These are phyloP conservation scores for Boletellus sp. DNA, from an alignment of 768 basidiomycete species.

Conservation along the genomic window DNA sequence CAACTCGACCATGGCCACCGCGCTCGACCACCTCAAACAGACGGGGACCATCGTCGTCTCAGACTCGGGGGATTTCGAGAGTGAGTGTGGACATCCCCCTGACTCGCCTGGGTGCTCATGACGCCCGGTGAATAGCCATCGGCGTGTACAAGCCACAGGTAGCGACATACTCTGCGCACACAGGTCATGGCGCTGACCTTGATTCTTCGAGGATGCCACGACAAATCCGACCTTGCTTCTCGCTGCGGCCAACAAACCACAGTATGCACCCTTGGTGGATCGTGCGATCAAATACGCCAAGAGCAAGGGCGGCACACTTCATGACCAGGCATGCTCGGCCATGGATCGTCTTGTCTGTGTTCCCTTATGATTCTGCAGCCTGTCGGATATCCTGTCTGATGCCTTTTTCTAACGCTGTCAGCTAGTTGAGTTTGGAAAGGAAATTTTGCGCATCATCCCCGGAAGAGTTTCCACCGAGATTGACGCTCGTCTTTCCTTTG, in stretches of 20 bases:
- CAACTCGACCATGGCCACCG: slow-evolving; percentile 56
- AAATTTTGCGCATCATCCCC: slow-evolving; percentile 92
- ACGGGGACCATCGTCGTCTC: slow-evolving; percentile 96
- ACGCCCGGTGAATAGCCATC: slow-evolving; percentile 58
- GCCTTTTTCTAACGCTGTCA: slow-evolving; percentile 13
- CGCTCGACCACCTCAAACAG: slow-evolving; percentile 80
- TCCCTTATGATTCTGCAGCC: neutral
- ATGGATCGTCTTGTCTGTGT: slow-evolving; percentile 81
- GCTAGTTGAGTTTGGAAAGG: slow-evolving; percentile 97
- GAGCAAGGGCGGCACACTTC: slow-evolving; percentile 72
- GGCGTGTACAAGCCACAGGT: slow-evolving; percentile 95
- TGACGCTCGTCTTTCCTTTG: slow-evolving; percentile 95
- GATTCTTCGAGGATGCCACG: slow-evolving; percentile 74
- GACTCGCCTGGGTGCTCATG: slow-evolving; percentile 14
- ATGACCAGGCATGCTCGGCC: slow-evolving; percentile 73
- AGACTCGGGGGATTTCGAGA: slow-evolving; percentile 95
- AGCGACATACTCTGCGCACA: slow-evolving; percentile 18
- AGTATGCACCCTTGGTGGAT: slow-evolving; percentile 80
- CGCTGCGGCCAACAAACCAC: slow-evolving; percentile 85
- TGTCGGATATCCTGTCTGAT: too few species aligned
- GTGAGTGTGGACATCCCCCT: slow-evolving; percentile 36
- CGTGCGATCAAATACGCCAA: slow-evolving; percentile 72
- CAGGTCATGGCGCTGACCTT: slow-evolving; percentile 6
- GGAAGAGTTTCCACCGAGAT: slow-evolving; percentile 99
- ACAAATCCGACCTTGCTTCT: slow-evolving; percentile 97